Conservation (phyloP, 345 rosid species). For the Alliaria petiolata region DNA sequence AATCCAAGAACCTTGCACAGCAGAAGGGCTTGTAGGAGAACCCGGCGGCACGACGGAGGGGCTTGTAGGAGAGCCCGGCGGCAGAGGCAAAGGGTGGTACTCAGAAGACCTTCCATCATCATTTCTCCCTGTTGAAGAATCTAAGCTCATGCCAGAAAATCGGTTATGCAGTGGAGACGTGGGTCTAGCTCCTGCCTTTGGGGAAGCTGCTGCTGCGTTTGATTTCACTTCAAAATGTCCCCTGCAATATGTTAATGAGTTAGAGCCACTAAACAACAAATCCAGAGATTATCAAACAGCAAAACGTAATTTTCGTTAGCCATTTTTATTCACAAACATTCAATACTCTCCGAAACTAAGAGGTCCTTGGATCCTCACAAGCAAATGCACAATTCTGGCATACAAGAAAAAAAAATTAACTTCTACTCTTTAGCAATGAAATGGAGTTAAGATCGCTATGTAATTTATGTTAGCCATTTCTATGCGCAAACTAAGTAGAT, state of each 20-base stretch:
- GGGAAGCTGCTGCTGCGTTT: slow-evolving; percentile 40
- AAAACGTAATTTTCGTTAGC: not conserved
- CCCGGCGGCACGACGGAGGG: slow-evolving; percentile 75
- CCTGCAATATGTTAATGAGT: slow-evolving; percentile 40
- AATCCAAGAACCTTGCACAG: slow-evolving; percentile 46
- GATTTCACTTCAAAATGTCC: slow-evolving; percentile 43
- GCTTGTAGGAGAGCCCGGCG: slow-evolving; percentile 87
- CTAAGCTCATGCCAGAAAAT: slow-evolving; percentile 46
- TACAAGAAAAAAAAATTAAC: no score
- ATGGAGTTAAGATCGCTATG: no score
- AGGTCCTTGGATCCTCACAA: not conserved
- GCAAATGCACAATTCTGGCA: not conserved
- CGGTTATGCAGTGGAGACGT: slow-evolving; percentile 71
- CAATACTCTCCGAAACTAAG: not conserved
- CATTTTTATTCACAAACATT: not conserved
- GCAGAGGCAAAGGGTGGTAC: slow-evolving; percentile 82
- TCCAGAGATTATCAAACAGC: not conserved
- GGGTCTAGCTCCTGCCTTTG: slow-evolving; percentile 60
- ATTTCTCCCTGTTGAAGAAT: slow-evolving; percentile 57
- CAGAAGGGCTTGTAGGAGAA: slow-evolving; percentile 77
- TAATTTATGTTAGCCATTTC: no score
- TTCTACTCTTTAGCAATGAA: no score
- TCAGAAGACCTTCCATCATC: slow-evolving; percentile 65
- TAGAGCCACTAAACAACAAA: not conserved
- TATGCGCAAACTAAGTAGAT: no score